Conservation (phyloP, 2,329 filamentous ascomycete species). For the Metarhizium guizhouense region DNA sequence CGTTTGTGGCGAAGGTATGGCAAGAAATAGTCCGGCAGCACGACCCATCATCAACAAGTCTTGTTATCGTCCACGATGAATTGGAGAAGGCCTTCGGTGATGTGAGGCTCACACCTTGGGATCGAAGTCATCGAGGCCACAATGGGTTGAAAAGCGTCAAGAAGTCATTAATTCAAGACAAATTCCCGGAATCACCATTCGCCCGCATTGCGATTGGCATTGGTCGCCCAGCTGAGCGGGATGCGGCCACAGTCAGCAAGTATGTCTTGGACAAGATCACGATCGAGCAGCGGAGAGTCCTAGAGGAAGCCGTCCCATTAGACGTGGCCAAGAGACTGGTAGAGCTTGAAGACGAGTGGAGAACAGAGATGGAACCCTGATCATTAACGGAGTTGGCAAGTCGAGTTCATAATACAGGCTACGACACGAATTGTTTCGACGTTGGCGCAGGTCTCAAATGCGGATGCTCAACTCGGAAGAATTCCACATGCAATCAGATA, state of each 20-base stretch:
- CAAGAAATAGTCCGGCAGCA: conserved; percentile 39
- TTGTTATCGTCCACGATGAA: conserved; percentile 86
- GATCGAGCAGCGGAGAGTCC: conserved; percentile 34
- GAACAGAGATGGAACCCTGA: conserved; percentile 10
- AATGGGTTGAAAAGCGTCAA: conserved; percentile 66
- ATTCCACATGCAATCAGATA: not conserved
- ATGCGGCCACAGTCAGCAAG: conserved; percentile 56
- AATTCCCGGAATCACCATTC: conserved; percentile 34
- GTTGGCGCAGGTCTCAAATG: not conserved
- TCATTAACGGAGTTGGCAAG: not conserved
- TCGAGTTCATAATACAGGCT: not conserved
- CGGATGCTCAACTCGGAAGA: not conserved
- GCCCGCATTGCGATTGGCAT: conserved; percentile 73
- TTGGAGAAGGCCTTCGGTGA: conserved; percentile 64
- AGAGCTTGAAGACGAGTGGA: conserved; percentile 34
- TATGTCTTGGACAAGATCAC: conserved; percentile 71
- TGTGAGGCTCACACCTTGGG: conserved; percentile 55
- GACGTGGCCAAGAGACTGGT: conserved; percentile 41
- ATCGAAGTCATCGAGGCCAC: conserved; percentile 58
- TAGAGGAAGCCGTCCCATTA: conserved; percentile 44
- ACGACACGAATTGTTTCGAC: not conserved
- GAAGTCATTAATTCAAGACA: conserved; percentile 32
- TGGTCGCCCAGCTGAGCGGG: conserved; percentile 66
- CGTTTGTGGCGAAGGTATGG: conserved; percentile 59
- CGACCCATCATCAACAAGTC: conserved; percentile 25